Evolutionary conservation across 179 eudicot genomes (phyloP).

Genomic region (Nepenthes alata): DNA sequence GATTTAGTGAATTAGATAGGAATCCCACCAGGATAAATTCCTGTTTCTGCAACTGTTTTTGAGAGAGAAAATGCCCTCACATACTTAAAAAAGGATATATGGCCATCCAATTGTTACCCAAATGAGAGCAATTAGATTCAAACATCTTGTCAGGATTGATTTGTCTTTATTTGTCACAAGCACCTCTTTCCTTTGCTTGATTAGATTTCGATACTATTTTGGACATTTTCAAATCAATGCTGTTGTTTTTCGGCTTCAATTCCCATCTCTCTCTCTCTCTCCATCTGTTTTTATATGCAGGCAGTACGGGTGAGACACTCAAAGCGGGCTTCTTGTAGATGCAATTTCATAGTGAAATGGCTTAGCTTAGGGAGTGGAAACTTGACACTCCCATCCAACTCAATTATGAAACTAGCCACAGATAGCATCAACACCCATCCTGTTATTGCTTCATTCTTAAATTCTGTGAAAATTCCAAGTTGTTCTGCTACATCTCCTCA

Average conservation of each 20-base stretch:
- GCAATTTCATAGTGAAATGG: constrained; percentile 46
- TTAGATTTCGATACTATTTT: neutral
- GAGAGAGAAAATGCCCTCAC: too few relatives aligned
- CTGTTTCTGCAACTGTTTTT: too few relatives aligned
- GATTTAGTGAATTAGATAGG: too few relatives aligned
- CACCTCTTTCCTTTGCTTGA: neutral
- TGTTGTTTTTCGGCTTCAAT: neutral
- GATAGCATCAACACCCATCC: constrained; percentile 33
- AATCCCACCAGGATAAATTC: too few relatives aligned
- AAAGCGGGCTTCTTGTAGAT: constrained; percentile 36
- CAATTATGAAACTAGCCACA: constrained; percentile 32
- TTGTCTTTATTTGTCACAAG: too few relatives aligned
- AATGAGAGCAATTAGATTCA: neutral
- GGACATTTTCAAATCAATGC: too few relatives aligned
- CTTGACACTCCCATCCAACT: constrained; percentile 26
- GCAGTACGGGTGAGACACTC: constrained; percentile 36
- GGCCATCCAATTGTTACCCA: neutral
- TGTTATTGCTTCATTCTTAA: constrained; percentile 32
- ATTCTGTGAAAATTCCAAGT: constrained; percentile 9
- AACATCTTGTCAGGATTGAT: too few relatives aligned
- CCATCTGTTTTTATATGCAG: constrained; percentile 10
- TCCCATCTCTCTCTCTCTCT: too few relatives aligned
- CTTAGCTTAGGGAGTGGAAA: constrained; percentile 19
- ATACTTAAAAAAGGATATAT: too few relatives aligned
- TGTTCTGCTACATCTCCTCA: constrained; percentile 5